phyloP scores from a whole-genome alignment of 2,329 filamentous ascomycete species.

The Penicillium sp. region DNA sequence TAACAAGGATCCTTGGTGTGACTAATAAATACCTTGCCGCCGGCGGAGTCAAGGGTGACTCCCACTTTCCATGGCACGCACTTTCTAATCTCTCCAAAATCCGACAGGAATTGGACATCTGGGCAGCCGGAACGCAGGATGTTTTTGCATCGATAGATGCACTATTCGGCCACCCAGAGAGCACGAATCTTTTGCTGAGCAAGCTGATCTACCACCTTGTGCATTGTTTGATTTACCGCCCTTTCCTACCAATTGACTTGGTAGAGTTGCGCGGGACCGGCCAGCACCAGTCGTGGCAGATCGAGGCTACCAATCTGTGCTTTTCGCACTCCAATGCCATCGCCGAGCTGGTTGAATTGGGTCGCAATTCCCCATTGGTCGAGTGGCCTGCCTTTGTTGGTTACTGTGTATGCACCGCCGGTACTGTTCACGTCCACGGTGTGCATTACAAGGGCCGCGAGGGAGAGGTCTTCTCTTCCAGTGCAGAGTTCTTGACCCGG shows the following conservation, averaged over 20 bases:
- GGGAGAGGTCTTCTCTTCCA: slow-evolving; percentile 65
- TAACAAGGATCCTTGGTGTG: slow-evolving; percentile 76
- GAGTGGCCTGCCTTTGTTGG: slow-evolving; percentile 87
- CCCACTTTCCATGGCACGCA: slow-evolving; percentile 88
- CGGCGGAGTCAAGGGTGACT: slow-evolving; percentile 84
- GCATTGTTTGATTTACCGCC: slow-evolving; percentile 83
- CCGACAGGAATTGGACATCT: slow-evolving; percentile 78
- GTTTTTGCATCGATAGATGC: slow-evolving; percentile 74
- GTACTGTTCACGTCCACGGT: slow-evolving; percentile 85
- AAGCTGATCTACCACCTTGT: slow-evolving; percentile 86
- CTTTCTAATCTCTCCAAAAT: slow-evolving; percentile 85
- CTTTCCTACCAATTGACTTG: slow-evolving; percentile 82
- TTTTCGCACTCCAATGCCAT: slow-evolving; percentile 87
- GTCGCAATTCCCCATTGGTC: slow-evolving; percentile 70
- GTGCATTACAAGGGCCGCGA: slow-evolving; percentile 71
- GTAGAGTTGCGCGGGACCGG: slow-evolving; percentile 76
- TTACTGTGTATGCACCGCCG: slow-evolving; percentile 83
- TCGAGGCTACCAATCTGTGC: slow-evolving; percentile 85
- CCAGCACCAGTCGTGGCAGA: slow-evolving; percentile 90
- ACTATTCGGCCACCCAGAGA: slow-evolving; percentile 76
- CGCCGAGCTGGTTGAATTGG: slow-evolving; percentile 77
- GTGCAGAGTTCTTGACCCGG: slow-evolving; percentile 69
- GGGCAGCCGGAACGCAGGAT: slow-evolving; percentile 79
- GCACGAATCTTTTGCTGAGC: slow-evolving; percentile 76
- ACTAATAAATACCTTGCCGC: slow-evolving; percentile 83